Evolutionary conservation across 768 basidiomycete species (phyloP).

Genomic region (Pleurotus djamor): DNA sequence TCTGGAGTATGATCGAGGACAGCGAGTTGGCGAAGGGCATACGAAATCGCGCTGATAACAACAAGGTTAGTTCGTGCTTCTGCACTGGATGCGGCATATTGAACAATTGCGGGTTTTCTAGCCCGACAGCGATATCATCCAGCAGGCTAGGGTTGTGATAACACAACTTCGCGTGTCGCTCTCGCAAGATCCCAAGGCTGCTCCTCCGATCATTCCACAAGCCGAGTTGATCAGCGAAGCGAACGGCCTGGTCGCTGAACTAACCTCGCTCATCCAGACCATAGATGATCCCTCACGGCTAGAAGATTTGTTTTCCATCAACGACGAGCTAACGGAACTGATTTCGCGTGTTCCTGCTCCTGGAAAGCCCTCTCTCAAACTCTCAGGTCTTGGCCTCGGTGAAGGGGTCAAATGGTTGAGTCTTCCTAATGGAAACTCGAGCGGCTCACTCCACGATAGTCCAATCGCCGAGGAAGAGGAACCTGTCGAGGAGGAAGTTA

Average conservation of each 20-base stretch:
- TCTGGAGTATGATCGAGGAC: slow-evolving; percentile 86
- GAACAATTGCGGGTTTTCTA: slow-evolving; percentile 19
- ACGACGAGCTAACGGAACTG: slow-evolving; percentile 65
- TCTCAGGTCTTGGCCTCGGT: slow-evolving; percentile 40
- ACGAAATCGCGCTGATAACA: slow-evolving; percentile 47
- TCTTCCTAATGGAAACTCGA: slow-evolving; percentile 12
- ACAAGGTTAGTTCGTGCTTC: slow-evolving; percentile 34
- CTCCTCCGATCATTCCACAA: slow-evolving; percentile 11
- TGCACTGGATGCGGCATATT: neutral
- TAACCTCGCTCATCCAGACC: slow-evolving; percentile 51
- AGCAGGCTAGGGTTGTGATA: slow-evolving; percentile 43
- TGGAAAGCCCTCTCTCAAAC: slow-evolving; percentile 35
- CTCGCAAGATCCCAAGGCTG: slow-evolving; percentile 6
- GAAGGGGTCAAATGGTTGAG: slow-evolving; percentile 10
- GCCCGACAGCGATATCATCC: slow-evolving; percentile 43
- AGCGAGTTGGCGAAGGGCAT: slow-evolving; percentile 78
- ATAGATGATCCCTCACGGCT: slow-evolving; percentile 59
- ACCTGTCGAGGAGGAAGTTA: slow-evolving; percentile 28
- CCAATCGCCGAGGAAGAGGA: slow-evolving; percentile 6
- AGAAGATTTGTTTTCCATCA: slow-evolving; percentile 66
- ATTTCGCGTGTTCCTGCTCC: slow-evolving; percentile 47
- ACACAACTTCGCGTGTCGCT: slow-evolving; percentile 32
- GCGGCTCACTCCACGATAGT: slow-evolving; percentile 7
- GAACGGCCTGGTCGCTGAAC: slow-evolving; percentile 46
- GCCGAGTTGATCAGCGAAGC: slow-evolving; percentile 46